A percentile compares a stretch with the other conserved stretches of the same genome.
Conservation (phyloP, 139 green algal genomes). For the Ettlia oleoabundans region DNA sequence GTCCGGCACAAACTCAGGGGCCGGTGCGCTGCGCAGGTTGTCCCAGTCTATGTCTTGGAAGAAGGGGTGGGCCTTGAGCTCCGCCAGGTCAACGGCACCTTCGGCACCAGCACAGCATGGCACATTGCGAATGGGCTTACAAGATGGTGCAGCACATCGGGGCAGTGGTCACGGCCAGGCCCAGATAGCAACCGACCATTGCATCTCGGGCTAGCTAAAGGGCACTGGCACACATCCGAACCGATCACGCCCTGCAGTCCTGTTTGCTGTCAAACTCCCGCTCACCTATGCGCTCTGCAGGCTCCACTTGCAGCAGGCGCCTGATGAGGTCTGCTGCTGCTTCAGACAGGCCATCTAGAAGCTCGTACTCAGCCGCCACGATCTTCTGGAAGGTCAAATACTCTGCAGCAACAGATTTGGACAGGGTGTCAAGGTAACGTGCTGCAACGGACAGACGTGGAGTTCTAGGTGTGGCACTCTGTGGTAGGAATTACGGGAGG, state of each 20-base stretch:
- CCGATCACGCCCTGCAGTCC: no score
- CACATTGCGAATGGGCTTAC: no score
- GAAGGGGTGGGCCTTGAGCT: conserved; percentile 74
- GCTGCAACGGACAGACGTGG: no score
- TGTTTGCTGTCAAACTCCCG: not conserved
- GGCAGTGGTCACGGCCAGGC: no score
- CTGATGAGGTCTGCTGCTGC: conserved; percentile 67
- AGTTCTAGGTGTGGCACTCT: no score
- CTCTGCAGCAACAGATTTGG: no score
- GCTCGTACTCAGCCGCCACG: conserved; percentile 3
- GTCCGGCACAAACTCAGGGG: conserved; percentile 1
- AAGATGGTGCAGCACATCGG: no score
- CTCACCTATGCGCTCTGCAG: conserved; percentile 66
- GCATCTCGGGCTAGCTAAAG: no score
- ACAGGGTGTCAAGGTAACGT: no score
- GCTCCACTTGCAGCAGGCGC: conserved; percentile 68
- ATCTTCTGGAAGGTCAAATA: conserved; percentile 89
- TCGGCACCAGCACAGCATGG: not conserved
- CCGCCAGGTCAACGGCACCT: conserved; percentile 60
- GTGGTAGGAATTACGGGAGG: no score
- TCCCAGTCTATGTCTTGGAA: conserved; percentile 66
- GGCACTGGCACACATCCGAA: no score
- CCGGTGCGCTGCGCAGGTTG: conserved; percentile 9
- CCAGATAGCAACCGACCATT: no score
- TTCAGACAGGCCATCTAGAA: conserved; percentile 17